phyloP scores from a whole-genome alignment of 2,329 filamentous ascomycete species.

The Neospermospora avenae region DNA sequence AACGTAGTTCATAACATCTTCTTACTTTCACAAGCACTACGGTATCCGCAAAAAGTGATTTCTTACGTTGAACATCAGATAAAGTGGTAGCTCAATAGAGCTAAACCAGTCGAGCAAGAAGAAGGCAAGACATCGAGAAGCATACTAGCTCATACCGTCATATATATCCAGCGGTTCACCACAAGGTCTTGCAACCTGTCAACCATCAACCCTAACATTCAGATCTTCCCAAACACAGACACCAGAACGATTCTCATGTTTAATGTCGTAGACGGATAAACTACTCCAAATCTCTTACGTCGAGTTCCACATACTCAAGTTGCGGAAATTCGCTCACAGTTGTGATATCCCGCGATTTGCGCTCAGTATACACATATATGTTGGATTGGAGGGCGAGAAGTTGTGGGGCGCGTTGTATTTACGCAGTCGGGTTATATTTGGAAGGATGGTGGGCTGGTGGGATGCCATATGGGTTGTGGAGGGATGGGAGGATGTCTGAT shows the following conservation, averaged over 20 bases:
- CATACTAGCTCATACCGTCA: no score
- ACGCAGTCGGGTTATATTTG: neutral
- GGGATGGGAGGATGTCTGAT: slow-evolving; percentile 2
- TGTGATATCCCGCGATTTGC: neutral
- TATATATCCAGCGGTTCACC: no score
- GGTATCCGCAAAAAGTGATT: no score
- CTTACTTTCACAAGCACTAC: no score
- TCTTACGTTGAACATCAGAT: no score
- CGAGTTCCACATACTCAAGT: neutral
- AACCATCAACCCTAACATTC: no score
- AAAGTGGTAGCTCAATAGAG: no score
- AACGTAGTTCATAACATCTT: no score
- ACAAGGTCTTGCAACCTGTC: no score
- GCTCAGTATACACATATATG: neutral
- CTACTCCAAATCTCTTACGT: neutral
- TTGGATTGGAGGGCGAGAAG: neutral
- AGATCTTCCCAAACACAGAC: no score
- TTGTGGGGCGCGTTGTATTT: neutral
- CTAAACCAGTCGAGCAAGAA: no score
- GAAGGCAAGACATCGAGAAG: no score
- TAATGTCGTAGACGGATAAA: neutral
- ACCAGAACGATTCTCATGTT: neutral
- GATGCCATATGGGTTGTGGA: neutral
- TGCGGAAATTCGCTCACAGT: neutral
- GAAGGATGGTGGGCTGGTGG: slow-evolving; percentile 1